A percentile compares a stretch with the other conserved stretches of the same genome.
These are phyloP conservation scores for Pythium scleroteichum DNA, from an alignment of 352 stramenopile species.

Conservation along the genomic window DNA sequence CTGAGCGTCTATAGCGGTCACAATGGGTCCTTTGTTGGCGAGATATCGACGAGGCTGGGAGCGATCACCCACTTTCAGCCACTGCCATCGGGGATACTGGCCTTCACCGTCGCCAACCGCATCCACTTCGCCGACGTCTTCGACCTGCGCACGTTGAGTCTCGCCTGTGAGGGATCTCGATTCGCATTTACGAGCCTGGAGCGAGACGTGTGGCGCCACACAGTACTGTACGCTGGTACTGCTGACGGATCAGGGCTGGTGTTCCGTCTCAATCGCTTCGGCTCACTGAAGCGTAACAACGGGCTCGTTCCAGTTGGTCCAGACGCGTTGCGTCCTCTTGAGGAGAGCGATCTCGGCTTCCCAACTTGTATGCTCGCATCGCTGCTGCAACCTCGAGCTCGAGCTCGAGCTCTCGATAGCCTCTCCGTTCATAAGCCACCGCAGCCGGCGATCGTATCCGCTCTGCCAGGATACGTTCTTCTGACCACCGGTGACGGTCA, in stretches of 20 bases:
- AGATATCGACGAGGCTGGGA: slow-evolving; percentile 3
- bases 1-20: slow-evolving; percentile 18
- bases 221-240: slow-evolving; percentile 34
- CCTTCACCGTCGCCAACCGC: slow-evolving; percentile 24
- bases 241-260: slow-evolving; percentile 29
- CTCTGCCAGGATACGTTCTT: slow-evolving; percentile 33
- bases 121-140: slow-evolving; percentile 34
- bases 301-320: slow-evolving; percentile 12
- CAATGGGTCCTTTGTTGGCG: slow-evolving; percentile 17
- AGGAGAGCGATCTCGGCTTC: slow-evolving; percentile 10
- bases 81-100: slow-evolving; percentile 31
- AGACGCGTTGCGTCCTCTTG: slow-evolving; percentile 10
- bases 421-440: background rate
- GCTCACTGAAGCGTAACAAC: slow-evolving; percentile 22
- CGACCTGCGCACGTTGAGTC: slow-evolving; percentile 20
- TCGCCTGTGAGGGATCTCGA: slow-evolving; percentile 31
- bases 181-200: slow-evolving; percentile 36
- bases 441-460: slow-evolving; percentile 15
- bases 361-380: slow-evolving; percentile 21
- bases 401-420: slow-evolving; percentile 6
- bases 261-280: slow-evolving; percentile 34
- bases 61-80: slow-evolving; percentile 24
- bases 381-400: slow-evolving; percentile 13
- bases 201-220: slow-evolving; percentile 34
- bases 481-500: slow-evolving; percentile 16